Evolutionary conservation across 768 basidiomycete genomes (phyloP), one percentile per base, ranked within the genome.

Genomic region (Pulveroboletus sp.): DNA sequence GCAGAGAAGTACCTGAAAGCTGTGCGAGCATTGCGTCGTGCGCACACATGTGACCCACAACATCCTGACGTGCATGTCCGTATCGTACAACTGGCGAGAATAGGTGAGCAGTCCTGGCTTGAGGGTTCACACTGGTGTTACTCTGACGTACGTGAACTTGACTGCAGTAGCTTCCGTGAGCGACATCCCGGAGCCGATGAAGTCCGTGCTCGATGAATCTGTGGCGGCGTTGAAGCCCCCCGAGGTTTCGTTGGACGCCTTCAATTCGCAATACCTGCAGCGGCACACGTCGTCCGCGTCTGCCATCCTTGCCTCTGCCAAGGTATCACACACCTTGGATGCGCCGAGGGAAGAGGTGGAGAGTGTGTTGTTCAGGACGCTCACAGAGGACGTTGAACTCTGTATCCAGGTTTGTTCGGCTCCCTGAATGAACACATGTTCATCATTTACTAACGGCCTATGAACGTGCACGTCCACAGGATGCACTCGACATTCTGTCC

Each of bases 1-100:
- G 12, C 55, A 93, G 93, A 82, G 63, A 90, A 91, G 66, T 81
- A 83, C 52, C 70, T 94, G 32, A 89, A 91, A 58, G 93, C 93
- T 0, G 66, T 82, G 4, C 75, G 76, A 56, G 88, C 87, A 0
- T 76, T 97, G 5, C 72, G 71, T 10, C 72, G 68, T 5, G 89
- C 85, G 0, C 72, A 73, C 15, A 60, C 71, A 3, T 55, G 91
- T 10, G 74, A 82, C 46, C 54, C 78, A 0, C 69, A 80, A 14
- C 63, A 84, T 49, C 79, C 92, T 0, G 80, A 84, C 46, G 69
- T 95, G 18, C 90, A 94, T 60, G 56, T 82, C 15, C 81, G 90
- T 31, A 65, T 85, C 36, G 73, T 86, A 5, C 78, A 92, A 60
- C 75, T 91, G 64, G 75, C 77, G 26, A 71, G 70, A 55, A 68